A percentile compares a stretch with the other conserved stretches of the same genome.
These are phyloP conservation scores for Helenozyma rhizophorensis DNA, from an alignment of 805 yeast species.

Conservation along the genomic window DNA sequence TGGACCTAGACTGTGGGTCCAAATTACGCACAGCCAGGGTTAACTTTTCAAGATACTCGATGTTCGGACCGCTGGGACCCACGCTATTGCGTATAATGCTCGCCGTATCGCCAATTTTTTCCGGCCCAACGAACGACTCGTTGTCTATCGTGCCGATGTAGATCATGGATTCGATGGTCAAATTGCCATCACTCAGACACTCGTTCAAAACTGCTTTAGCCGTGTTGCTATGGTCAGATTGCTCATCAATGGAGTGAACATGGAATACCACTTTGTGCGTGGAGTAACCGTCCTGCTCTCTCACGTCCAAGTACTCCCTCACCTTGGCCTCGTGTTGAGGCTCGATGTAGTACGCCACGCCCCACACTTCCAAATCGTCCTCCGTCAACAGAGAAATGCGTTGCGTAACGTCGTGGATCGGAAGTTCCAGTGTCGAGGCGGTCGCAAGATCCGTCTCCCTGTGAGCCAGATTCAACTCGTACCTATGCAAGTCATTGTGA, in stretches of 20 bases:
- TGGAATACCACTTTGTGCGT: constrained; percentile 63
- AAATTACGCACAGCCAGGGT: constrained; percentile 39
- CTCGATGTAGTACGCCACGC: constrained; percentile 79
- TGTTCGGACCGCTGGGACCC: constrained; percentile 84
- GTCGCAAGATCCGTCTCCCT: neutral
- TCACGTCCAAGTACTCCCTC: constrained; percentile 62
- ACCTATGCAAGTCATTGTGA: constrained; percentile 37
- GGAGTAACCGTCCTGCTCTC: constrained; percentile 90
- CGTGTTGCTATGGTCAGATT: neutral
- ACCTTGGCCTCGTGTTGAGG: constrained; percentile 60
- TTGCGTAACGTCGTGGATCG: neutral
- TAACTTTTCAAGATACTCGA: constrained; percentile 61
- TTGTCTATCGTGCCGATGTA: constrained; percentile 84
- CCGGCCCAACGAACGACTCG: constrained; percentile 84
- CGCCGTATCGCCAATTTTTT: constrained; percentile 56
- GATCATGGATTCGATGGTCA: constrained; percentile 52
- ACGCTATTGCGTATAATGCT: constrained; percentile 45
- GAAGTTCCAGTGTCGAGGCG: constrained; percentile 6
- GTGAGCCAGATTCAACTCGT: constrained; percentile 18
- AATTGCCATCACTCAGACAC: constrained; percentile 24
- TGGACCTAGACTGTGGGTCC: constrained; percentile 13
- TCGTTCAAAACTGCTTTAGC: neutral
- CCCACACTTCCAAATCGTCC: constrained; percentile 59
- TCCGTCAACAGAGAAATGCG: constrained; percentile 21
- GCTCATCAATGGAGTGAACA: constrained; percentile 27